Evolutionary conservation across 768 basidiomycete species (phyloP), one percentile per base, ranked within the genome.

Genomic region (Bullera alba): DNA sequence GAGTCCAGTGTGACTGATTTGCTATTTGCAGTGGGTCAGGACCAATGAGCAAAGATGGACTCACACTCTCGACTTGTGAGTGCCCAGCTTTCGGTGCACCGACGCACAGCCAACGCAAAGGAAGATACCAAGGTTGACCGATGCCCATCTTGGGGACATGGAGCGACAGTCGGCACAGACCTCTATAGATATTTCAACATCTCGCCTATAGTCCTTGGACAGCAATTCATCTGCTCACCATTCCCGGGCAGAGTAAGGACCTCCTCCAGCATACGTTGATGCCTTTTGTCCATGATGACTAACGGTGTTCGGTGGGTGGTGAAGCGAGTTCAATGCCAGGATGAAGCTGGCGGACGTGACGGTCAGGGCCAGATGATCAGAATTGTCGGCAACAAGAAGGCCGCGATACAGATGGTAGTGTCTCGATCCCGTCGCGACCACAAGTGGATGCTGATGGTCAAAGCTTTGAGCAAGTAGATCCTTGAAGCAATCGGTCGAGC

Each of bases 51-150:
- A 28, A 48, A 30, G 5, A 16, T n/a, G 34, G 37, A 70, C 73
- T 68, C 77, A 91, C 88, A 96, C 87, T 81, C 95, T 91, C 0
- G 86, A 82, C 58, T 90, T 78, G 70, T 96, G 92, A 4, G 88
- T 92, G 1, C 92, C 92, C 51, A 96, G 83, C 76, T 92, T 93
- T 46, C 92, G 80, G 75, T 96, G 92, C 44, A 93, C 81, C 51
- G 85, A 85, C 15, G 92, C 92, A 68, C 92, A 96, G 59, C 80
- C 81, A 36, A 89, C 78, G 62, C 90, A 91, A 53, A 54, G 58
- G 47, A 56, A 63, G 6, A 69, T 86, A 16, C 92, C 91, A 3
- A 95, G 76, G 64, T 85, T 95, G 61, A 87, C 76, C 2, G 85
- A 85, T 4, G 88, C 85, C 92, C 92, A 96, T 73, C 73, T 76